Evolutionary conservation across 805 yeast genomes (phyloP).

Genomic region (Candida taoyuanica): DNA sequence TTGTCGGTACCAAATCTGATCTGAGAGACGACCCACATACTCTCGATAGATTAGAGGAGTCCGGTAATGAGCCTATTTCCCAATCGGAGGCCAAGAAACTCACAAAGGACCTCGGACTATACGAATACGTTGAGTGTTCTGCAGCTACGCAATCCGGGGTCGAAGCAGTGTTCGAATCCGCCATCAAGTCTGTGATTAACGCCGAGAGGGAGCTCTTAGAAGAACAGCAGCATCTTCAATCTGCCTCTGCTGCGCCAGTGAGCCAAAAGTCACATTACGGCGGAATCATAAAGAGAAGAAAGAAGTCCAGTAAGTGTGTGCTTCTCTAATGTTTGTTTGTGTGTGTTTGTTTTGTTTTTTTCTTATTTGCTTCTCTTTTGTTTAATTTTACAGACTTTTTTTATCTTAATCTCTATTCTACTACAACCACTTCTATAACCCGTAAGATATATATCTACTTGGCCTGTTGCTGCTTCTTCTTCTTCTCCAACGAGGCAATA

Average conservation of each 20-base stretch:
- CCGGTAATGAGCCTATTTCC: conserved; percentile 58
- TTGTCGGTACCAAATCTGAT: conserved; percentile 89
- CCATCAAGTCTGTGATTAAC: conserved; percentile 61
- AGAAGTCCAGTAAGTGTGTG: conserved; percentile 9
- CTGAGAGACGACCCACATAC: conserved; percentile 76
- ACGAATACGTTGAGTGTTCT: conserved; percentile 79
- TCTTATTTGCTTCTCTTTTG: background rate
- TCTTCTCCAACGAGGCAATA: conserved; percentile 87
- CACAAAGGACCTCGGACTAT: conserved; percentile 68
- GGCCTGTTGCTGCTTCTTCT: conserved; percentile 41
- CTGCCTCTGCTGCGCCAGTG: too few species aligned
- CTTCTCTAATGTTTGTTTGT: conserved; percentile 2
- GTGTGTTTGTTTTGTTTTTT: background rate
- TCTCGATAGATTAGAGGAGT: conserved; percentile 56
- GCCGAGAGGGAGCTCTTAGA: conserved; percentile 17
- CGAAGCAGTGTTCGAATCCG: conserved; percentile 77
- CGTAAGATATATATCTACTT: background rate
- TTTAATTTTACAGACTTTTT: background rate
- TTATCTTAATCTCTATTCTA: background rate
- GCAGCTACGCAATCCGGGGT: conserved; percentile 88
- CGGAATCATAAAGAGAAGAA: conserved; percentile 10
- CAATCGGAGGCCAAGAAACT: conserved; percentile 57
- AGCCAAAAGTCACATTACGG: background rate
- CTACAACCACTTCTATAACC: too few species aligned
- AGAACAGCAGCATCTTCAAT: conserved; percentile 1